Percentiles rank a stretch among this genome's conserved stretches.
Evolutionary conservation across 352 stramenopile genomes (phyloP).

Genomic region (Phytophthora ramorum): DNA sequence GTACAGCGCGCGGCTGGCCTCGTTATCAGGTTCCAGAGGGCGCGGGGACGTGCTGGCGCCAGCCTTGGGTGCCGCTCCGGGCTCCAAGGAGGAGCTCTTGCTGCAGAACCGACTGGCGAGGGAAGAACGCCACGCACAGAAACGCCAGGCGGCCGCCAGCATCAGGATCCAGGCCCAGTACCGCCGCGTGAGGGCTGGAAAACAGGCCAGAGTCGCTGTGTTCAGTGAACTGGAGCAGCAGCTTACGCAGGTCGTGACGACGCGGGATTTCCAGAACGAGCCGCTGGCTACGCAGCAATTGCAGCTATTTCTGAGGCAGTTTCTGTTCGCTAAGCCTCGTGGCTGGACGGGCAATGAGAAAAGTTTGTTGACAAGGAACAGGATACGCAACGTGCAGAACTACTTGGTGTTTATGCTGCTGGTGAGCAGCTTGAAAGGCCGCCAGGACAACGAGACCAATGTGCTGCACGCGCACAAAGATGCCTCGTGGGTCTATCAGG

Average conservation of each 20-base stretch:
- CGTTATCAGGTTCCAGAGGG: constrained; percentile 22
- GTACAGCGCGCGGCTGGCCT: constrained; percentile 31
- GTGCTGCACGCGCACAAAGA: constrained; percentile 44
- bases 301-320: constrained; percentile 45
- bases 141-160: constrained; percentile 46
- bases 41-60: constrained; percentile 8
- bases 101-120: constrained; percentile 59
- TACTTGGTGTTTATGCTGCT: constrained; percentile 72
- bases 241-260: constrained; percentile 40
- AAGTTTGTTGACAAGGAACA: constrained; percentile 8
- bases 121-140: constrained; percentile 59
- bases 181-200: constrained; percentile 37
- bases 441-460: constrained; percentile 16
- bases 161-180: constrained; percentile 60
- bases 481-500: constrained; percentile 54
- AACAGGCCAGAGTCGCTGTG: constrained; percentile 36
- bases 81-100: constrained; percentile 68
- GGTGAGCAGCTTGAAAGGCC: constrained; percentile 53
- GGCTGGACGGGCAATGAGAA: constrained; percentile 5
- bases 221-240: constrained; percentile 54
- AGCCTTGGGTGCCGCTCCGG: no score
- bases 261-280: constrained; percentile 38
- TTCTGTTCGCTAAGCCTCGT: constrained; percentile 47
- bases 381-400: constrained; percentile 56
- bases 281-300: constrained; percentile 38